Conservation (phyloP, 805 yeast species). For the Ogataea haglerorum region DNA sequence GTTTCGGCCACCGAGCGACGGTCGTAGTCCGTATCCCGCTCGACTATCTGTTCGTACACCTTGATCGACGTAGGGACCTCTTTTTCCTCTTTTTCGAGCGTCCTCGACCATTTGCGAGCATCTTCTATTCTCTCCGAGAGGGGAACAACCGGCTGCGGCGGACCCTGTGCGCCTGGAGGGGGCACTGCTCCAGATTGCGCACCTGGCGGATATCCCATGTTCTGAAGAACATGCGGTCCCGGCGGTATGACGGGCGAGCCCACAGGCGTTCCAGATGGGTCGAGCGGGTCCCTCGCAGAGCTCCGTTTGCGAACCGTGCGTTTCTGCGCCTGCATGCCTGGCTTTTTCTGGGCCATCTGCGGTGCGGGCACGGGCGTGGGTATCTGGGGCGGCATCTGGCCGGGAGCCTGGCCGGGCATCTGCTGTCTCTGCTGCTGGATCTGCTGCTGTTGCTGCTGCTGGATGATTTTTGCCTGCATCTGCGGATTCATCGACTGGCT, state of each 20-base stretch:
- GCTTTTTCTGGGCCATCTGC: conserved; percentile 9
- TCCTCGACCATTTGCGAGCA: conserved; percentile 55
- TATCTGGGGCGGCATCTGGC: conserved; percentile 1
- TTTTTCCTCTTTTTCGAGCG: conserved; percentile 26
- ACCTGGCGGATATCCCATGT: conserved; percentile 14
- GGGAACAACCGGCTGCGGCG: conserved; percentile 18
- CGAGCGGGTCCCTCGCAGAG: conserved; percentile 13
- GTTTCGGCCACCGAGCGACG: conserved; percentile 24
- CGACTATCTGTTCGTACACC: conserved; percentile 55
- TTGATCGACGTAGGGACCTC: conserved; percentile 44
- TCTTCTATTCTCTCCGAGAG: conserved; percentile 28
- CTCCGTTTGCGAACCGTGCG: conserved; percentile 14
- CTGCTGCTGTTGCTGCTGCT: conserved; percentile 29
- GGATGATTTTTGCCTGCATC: conserved; percentile 17
- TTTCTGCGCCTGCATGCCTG: conserved; percentile 2
- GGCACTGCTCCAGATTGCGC: conserved; percentile 11
- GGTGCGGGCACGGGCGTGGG: conserved; percentile 7
- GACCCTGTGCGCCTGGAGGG: conserved; percentile 7
- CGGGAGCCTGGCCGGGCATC: conserved; percentile 10
- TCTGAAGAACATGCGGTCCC: conserved; percentile 9
- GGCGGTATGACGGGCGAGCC: conserved; percentile 5
- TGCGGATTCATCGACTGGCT: conserved; percentile 28
- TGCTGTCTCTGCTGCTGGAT: conserved; percentile 27
- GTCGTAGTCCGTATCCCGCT: conserved; percentile 37
- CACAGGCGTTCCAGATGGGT: conserved; percentile 4